Base-by-base conservation (phyloP, 2,329 filamentous ascomycete species). In the Orbilia oligospora region DNA sequence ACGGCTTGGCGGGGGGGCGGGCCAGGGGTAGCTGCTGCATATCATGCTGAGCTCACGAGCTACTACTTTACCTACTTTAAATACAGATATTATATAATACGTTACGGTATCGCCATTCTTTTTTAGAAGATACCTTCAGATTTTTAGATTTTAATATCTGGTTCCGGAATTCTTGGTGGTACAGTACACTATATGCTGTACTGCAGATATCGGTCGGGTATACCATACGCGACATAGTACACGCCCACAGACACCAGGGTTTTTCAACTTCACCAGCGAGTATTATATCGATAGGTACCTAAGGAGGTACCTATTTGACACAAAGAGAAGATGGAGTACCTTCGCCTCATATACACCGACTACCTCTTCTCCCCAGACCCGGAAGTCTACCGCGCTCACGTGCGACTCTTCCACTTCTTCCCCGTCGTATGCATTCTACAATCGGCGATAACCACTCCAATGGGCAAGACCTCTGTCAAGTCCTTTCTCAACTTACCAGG, bases 401-500 rank as follows among this genome's bases (percentile, higher is more conserved):
- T 79, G 55, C 51, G 56, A 22, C 49, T 75, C 0, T 79, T 79
- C 68, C 76, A 79, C 36, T 79, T 72, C 65, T 75, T 75, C 38
- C 76, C 76, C 12, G 18, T 79, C 5, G 22, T 75, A 12, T 79
- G 76, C 49, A 36, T 30, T 30, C 24, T 75, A 1, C 56, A 66
- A 38, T 69, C 76, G 10, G 30, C 73, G 18, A 75, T 79, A 46
- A 73, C 65, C 0, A 79, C 76, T 27, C 93, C 93, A 64, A 93
- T 95, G 87, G 96, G 96, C 84, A 98, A 98, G 85, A 97, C 94
- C 1, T 97, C 93, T 2, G 88, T 90, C 18, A 83, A 87, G 2
- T 94, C 91, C 82, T 86, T 86, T 12, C 87, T 96, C 83, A 99
- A 99, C 85, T 85, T 98, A n/a, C 93, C 94, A 0, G 96, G 96